phyloP scores from a whole-genome alignment of 2,329 filamentous ascomycete species.

The Leptographium flavum region DNA sequence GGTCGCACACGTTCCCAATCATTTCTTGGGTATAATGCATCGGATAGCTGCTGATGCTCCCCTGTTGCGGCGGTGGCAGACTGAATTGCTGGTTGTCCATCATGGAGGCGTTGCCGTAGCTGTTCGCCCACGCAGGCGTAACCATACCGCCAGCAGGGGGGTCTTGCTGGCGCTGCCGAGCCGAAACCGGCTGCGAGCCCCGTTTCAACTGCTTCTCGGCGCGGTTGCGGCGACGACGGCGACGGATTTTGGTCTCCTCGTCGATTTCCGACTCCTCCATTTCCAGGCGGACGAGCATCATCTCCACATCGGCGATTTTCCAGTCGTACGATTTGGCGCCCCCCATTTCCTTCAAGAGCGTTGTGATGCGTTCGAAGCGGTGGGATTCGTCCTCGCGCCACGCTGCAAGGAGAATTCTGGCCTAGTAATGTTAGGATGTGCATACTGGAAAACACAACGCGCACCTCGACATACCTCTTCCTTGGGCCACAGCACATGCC shows the following conservation, averaged over 20 bases:
- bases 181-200: not conserved
- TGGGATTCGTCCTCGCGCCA: constrained; percentile 26
- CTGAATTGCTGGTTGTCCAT: constrained; percentile 2
- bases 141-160: not conserved
- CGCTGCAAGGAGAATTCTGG: constrained; percentile 21
- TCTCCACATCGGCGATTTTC: constrained; percentile 33
- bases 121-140: not conserved
- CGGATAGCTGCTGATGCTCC: not conserved
- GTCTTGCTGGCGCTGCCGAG: not conserved
- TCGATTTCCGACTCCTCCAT: constrained; percentile 30
- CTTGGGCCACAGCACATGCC: constrained; percentile 32
- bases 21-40: not conserved
- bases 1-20: not conserved
- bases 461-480: constrained; percentile 29
- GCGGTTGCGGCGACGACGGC: constrained; percentile 21
- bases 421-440: not conserved
- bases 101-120: not conserved
- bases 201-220: not conserved
- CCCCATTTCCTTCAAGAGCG: constrained; percentile 32
- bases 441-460: not conserved
- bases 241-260: constrained; percentile 23
- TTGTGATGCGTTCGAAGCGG: constrained; percentile 27
- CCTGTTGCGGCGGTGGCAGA: constrained; percentile 2
- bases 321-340: constrained; percentile 36
- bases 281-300: constrained; percentile 32